Evolutionary conservation across 208 protist species (phyloP).

Genomic region (Wallacemonas collosoma): DNA sequence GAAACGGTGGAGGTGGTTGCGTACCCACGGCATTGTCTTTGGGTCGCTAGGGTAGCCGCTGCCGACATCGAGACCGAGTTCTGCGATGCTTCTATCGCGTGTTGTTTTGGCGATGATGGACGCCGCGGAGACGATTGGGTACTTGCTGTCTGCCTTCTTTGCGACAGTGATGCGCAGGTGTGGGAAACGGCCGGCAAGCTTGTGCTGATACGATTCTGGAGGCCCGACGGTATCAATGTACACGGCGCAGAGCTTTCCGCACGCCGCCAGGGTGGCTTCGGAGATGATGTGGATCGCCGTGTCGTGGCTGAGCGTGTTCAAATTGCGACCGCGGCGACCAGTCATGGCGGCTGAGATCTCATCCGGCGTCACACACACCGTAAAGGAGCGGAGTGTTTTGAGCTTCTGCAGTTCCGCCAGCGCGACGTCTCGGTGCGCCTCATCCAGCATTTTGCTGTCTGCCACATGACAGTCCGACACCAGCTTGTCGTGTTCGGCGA

Average conservation of each 20-base stretch:
- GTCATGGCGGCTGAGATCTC: conserved; percentile 83
- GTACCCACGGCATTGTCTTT: conserved; percentile 66
- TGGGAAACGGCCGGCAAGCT: conserved; percentile 81
- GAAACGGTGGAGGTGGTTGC: conserved; percentile 72
- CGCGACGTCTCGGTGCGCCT: conserved; percentile 51
- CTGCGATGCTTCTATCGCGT: conserved; percentile 55
- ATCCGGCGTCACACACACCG: conserved; percentile 51
- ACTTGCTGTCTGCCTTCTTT: conserved; percentile 93
- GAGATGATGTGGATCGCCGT: conserved; percentile 83
- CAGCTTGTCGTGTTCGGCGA: conserved; percentile 76
- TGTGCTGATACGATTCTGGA: conserved; percentile 75
- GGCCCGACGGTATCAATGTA: conserved; percentile 95
- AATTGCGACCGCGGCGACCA: conserved; percentile 62
- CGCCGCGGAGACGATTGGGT: conserved; percentile 91
- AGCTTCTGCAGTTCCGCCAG: conserved; percentile 59
- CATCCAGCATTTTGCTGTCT: conserved; percentile 88
- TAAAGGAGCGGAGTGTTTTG: conserved; percentile 68
- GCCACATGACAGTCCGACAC: conserved; percentile 75
- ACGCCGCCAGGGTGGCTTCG: conserved; percentile 60
- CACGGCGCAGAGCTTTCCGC: conserved; percentile 79
- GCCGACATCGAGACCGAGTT: conserved; percentile 56
- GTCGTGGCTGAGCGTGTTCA: conserved; percentile 92
- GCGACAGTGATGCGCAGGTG: conserved; percentile 83
- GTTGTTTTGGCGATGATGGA: conserved; percentile 94
- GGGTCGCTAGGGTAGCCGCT: conserved; percentile 88